These are phyloP conservation scores for Rhododendron williamsianum DNA, from an alignment of 148 eudicot species.

Conservation along the genomic window DNA sequence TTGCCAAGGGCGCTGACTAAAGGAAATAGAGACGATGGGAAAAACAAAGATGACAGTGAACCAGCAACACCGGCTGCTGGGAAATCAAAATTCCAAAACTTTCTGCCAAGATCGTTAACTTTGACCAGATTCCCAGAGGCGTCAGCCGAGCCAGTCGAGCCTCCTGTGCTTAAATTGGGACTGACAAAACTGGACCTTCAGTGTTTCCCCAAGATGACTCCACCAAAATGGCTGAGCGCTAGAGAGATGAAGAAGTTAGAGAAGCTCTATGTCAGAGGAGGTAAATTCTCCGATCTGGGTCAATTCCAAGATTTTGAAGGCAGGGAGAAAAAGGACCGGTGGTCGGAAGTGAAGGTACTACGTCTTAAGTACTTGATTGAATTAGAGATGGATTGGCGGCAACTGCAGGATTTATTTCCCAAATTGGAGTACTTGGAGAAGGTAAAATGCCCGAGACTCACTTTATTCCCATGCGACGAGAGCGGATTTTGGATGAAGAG, in stretches of 20 bases:
- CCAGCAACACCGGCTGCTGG: background rate
- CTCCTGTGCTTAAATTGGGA: background rate
- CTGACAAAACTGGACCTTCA: conserved; percentile 42
- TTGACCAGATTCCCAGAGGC: background rate
- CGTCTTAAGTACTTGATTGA: conserved; percentile 12
- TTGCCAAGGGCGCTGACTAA: background rate
- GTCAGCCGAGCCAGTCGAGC: background rate
- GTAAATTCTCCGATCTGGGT: conserved; percentile 25
- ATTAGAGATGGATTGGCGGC: background rate
- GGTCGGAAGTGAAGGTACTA: conserved; percentile 25
- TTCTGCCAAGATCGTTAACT: background rate
- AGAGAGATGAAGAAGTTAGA: conserved; percentile 7
- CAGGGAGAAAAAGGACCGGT: background rate
- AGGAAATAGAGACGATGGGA: background rate
- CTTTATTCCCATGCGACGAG: conserved; percentile 27
- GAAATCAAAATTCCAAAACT: background rate
- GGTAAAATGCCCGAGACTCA: conserved; percentile 20
- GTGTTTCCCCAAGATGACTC: conserved; percentile 15
- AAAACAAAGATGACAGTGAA: background rate
- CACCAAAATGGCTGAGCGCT: conserved; percentile 24
- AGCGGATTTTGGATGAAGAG: conserved; percentile 29
- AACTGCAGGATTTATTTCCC: conserved; percentile 8
- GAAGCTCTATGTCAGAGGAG: conserved; percentile 47
- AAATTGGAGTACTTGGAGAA: conserved; percentile 22
- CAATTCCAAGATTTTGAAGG: conserved; percentile 5